Conservation (phyloP, 768 basidiomycete genomes). For the Pholiota microspora region DNA sequence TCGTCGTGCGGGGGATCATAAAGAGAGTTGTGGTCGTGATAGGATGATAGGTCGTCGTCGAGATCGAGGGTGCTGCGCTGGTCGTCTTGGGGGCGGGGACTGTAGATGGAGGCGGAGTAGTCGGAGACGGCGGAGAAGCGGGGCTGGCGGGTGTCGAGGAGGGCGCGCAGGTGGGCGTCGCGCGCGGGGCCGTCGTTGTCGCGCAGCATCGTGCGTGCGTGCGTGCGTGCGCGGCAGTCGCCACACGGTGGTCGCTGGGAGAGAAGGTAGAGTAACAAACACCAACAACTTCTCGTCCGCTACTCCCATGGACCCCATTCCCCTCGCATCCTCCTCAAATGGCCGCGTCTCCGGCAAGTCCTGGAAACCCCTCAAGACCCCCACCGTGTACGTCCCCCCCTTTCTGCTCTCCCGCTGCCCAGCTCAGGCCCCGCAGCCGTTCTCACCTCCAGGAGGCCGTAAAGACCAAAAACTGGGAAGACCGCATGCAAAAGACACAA, state of each 20-base stretch:
- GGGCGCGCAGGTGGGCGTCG: conserved; percentile 45
- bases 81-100: conserved; percentile 44
- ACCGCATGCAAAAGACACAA: conserved; percentile 67
- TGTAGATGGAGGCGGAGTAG: conserved; percentile 66
- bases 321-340: conserved; percentile 55
- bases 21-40: conserved; percentile 26
- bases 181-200: conserved; percentile 23
- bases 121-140: conserved; percentile 57
- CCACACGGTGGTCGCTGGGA: neutral
- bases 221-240: neutral
- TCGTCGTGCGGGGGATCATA: conserved; percentile 38
- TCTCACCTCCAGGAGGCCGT: conserved; percentile 64
- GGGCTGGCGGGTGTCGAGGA: conserved; percentile 53
- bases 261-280: conserved; percentile 21
- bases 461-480: conserved; percentile 65
- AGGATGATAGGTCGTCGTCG: conserved; percentile 52
- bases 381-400: conserved; percentile 44
- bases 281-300: conserved; percentile 6
- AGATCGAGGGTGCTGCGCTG: conserved; percentile 55
- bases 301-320: conserved; percentile 22
- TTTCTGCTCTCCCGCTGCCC: neutral
- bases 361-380: conserved; percentile 56
- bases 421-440: conserved; percentile 42
- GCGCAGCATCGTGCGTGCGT: conserved; percentile 24
- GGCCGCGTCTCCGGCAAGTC: conserved; percentile 70